Conservation (phyloP, 2,329 filamentous ascomycete genomes). For the Diaporthe ampelina region DNA sequence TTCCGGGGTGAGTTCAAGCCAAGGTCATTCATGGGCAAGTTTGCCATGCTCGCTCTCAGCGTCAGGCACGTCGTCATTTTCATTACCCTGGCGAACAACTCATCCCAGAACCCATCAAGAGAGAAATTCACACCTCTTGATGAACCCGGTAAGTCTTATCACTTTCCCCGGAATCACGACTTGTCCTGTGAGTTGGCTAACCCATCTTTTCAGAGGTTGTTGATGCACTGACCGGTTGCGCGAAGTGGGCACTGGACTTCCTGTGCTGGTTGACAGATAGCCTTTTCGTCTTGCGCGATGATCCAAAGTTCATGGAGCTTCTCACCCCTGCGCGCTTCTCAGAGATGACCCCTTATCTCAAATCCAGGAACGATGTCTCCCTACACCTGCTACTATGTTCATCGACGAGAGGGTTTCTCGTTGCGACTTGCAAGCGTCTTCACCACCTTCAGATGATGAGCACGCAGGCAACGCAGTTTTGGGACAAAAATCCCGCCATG, state of each 20-base stretch:
- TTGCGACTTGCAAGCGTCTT: slow-evolving; percentile 76
- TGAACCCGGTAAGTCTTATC: slow-evolving; percentile 67
- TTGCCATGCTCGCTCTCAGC: slow-evolving; percentile 81
- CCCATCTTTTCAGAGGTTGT: slow-evolving; percentile 73
- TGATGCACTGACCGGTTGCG: slow-evolving; percentile 78
- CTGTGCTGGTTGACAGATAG: slow-evolving; percentile 73
- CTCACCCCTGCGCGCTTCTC: slow-evolving; percentile 62
- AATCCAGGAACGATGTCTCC: slow-evolving; percentile 68
- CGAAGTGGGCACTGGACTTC: slow-evolving; percentile 84
- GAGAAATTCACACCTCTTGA: slow-evolving; percentile 72
- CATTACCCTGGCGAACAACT: slow-evolving; percentile 73
- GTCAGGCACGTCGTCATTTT: slow-evolving; percentile 79
- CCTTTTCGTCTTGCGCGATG: slow-evolving; percentile 68
- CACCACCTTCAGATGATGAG: slow-evolving; percentile 67
- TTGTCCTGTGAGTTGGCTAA: background rate
- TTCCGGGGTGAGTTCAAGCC: slow-evolving; percentile 74
- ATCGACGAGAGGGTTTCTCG: slow-evolving; percentile 79
- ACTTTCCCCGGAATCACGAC: slow-evolving; percentile 38
- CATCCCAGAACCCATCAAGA: slow-evolving; percentile 63
- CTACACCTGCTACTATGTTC: slow-evolving; percentile 79
- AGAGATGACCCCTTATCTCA: slow-evolving; percentile 66
- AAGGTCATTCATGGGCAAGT: slow-evolving; percentile 78
- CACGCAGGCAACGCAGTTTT: slow-evolving; percentile 64
- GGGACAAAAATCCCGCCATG: slow-evolving; percentile 50
- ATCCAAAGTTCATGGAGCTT: slow-evolving; percentile 64